Conservation (phyloP, 179 eudicot genomes). For the Silene noctiflora region DNA sequence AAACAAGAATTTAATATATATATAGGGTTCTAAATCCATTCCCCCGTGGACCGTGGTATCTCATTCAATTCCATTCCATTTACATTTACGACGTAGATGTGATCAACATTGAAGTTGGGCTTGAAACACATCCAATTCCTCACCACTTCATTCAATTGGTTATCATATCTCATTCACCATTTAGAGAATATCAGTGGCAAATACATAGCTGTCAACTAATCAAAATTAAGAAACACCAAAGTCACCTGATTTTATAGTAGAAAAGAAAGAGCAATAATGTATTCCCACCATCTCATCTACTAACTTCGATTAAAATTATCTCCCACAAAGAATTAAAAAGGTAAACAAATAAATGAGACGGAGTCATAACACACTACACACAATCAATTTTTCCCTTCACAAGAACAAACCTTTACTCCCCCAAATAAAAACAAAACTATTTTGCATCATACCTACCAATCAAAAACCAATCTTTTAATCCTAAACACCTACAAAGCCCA, state of each 20-base stretch:
- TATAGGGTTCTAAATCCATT: too few relatives aligned
- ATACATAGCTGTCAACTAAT: neutral
- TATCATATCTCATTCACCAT: neutral
- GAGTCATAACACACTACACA: neutral
- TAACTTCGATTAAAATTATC: too few relatives aligned
- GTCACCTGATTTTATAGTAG: neutral
- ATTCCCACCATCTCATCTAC: too few relatives aligned
- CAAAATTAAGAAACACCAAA: neutral
- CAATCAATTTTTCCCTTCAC: neutral
- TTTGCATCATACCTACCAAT: neutral
- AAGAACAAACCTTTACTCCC: neutral
- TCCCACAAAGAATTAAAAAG: too few relatives aligned
- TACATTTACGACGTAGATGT: neutral
- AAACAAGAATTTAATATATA: too few relatives aligned
- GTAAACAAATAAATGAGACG: too few relatives aligned
- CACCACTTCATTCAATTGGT: neutral
- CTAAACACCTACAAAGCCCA: neutral
- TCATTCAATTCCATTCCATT: too few relatives aligned
- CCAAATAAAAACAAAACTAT: too few relatives aligned
- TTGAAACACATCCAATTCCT: neutral
- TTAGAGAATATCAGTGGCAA: neutral
- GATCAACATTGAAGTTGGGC: neutral
- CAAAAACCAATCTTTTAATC: constrained; percentile 15
- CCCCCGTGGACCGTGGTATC: too few relatives aligned
- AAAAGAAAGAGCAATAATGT: neutral